Evolutionary conservation across 2,329 filamentous ascomycete species (phyloP).

Genomic region (Colletotrichum eremochloae): DNA sequence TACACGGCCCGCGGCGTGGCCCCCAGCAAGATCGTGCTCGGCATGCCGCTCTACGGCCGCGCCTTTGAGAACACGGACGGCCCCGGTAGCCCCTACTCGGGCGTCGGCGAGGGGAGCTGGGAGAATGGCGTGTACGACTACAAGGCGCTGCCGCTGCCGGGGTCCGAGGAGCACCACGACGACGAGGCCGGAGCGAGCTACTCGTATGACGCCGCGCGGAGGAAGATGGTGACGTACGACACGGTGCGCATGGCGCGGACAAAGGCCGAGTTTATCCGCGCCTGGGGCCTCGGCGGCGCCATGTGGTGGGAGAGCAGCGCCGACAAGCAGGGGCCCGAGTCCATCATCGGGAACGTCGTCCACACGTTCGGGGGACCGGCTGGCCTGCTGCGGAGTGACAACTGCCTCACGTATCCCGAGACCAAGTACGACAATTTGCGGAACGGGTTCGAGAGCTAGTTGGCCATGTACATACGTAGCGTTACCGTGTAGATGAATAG

Average conservation of each 20-base stretch:
- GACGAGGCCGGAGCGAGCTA: slow-evolving; percentile 77
- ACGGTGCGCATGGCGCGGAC: slow-evolving; percentile 73
- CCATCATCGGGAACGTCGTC: slow-evolving; percentile 77
- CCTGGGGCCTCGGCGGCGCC: slow-evolving; percentile 80
- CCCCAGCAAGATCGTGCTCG: slow-evolving; percentile 82
- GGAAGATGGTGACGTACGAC: slow-evolving; percentile 84
- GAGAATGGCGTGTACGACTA: slow-evolving; percentile 90
- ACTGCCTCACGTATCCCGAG: slow-evolving; percentile 73
- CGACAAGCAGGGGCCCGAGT: slow-evolving; percentile 75
- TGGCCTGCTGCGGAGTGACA: slow-evolving; percentile 65
- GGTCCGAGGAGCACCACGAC: slow-evolving; percentile 75
- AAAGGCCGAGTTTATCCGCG: slow-evolving; percentile 80
- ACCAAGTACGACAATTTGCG: slow-evolving; percentile 80
- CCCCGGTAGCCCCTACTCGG: slow-evolving; percentile 75
- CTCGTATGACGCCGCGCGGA: slow-evolving; percentile 75
- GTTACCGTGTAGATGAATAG: neutral
- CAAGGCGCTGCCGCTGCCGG: slow-evolving; percentile 82
- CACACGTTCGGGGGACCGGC: slow-evolving; percentile 67
- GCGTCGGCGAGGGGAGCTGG: slow-evolving; percentile 84
- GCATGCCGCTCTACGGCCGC: slow-evolving; percentile 93
- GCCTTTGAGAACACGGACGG: slow-evolving; percentile 86
- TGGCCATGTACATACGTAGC: neutral
- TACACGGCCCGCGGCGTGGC: slow-evolving; percentile 77
- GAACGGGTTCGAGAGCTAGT: slow-evolving; percentile 62
- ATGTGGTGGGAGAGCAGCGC: slow-evolving; percentile 98